Percentiles rank a stretch among this genome's conserved stretches.
These are phyloP conservation scores for Begonia loranthoides DNA, from an alignment of 306 rosid species.

Conservation along the genomic window DNA sequence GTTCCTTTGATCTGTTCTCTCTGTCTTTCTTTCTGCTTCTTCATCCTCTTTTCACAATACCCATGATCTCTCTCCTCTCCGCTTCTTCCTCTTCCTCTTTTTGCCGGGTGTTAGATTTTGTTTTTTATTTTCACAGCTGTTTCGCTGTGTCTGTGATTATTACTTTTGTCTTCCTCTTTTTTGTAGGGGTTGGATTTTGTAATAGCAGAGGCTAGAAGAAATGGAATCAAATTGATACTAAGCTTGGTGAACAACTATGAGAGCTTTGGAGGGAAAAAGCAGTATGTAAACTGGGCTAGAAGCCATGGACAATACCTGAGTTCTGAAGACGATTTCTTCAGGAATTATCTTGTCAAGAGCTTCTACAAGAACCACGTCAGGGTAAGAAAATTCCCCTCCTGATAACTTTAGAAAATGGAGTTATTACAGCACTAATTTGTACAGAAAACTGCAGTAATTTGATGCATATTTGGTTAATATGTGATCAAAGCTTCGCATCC, in stretches of 20 bases:
- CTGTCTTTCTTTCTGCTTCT: not conserved
- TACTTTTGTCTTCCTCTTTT: too few relatives aligned
- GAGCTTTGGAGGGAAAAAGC: constrained; percentile 81
- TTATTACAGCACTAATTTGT: too few relatives aligned
- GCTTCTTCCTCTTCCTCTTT: too few relatives aligned
- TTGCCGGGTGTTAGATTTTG: too few relatives aligned
- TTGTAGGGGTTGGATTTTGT: constrained; percentile 84
- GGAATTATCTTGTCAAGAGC: constrained; percentile 53
- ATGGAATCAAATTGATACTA: constrained; percentile 71
- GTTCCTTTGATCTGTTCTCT: too few relatives aligned
- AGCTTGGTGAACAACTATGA: constrained; percentile 93
- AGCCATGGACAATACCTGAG: constrained; percentile 54
- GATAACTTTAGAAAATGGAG: too few relatives aligned
- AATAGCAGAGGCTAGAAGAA: constrained; percentile 66
- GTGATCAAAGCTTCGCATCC: not conserved
- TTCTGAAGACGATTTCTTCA: constrained; percentile 86
- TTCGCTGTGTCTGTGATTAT: too few relatives aligned
- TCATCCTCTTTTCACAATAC: not conserved
- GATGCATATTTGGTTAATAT: too few relatives aligned
- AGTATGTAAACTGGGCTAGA: constrained; percentile 95
- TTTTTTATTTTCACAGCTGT: not conserved
- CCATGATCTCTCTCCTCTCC: too few relatives aligned
- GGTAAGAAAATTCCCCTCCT: constrained; percentile 27
- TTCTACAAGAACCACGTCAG: constrained; percentile 71
- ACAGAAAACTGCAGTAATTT: too few relatives aligned